Evolutionary conservation across 495 filamentous ascomycete genomes (phyloP).

Genomic region (Penicillium ucsense): DNA sequence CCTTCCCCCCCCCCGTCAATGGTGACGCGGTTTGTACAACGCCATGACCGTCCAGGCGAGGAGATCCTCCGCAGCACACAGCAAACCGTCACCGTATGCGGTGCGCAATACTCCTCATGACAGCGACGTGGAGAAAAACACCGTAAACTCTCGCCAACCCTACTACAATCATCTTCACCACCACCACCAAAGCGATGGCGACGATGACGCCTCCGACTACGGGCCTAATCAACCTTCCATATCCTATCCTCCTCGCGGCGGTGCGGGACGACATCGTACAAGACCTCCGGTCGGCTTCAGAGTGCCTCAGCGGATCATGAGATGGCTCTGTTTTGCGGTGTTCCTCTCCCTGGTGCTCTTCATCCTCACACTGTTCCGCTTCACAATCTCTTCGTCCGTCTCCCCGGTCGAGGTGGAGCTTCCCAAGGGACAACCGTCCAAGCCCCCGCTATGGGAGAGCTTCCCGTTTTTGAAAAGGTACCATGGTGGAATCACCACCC

Average conservation of each 20-base stretch:
- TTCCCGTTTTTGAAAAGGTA: conserved; percentile 78
- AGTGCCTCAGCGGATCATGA: conserved; percentile 50
- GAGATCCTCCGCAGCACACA: conserved; percentile 25
- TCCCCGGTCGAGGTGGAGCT: conserved; percentile 48
- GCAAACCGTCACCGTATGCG: conserved; percentile 17
- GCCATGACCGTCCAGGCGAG: conserved; percentile 31
- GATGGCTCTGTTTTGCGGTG: conserved; percentile 62
- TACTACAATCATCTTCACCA: conserved; percentile 11
- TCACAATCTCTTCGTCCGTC: conserved; percentile 54
- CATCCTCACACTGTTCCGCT: conserved; percentile 57
- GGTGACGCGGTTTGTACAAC: conserved; percentile 8
- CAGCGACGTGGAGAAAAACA: conserved; percentile 31
- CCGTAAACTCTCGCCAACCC: conserved; percentile 10
- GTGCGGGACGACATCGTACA: conserved; percentile 27
- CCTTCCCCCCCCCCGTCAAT: conserved; percentile 2
- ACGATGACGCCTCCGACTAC: conserved; percentile 16
- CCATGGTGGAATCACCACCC: conserved; percentile 65
- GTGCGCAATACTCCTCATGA: conserved; percentile 7
- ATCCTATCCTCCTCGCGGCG: conserved; percentile 49
- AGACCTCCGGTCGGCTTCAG: conserved; percentile 37
- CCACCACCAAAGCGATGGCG: conserved; percentile 16
- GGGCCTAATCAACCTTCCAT: conserved; percentile 19
- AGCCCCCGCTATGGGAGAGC: conserved; percentile 67
- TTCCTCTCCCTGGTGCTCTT: conserved; percentile 61
- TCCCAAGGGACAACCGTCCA: conserved; percentile 36